Conservation (phyloP, 169 alveolate species). For the Pseudocohnilembus persalinus region DNA sequence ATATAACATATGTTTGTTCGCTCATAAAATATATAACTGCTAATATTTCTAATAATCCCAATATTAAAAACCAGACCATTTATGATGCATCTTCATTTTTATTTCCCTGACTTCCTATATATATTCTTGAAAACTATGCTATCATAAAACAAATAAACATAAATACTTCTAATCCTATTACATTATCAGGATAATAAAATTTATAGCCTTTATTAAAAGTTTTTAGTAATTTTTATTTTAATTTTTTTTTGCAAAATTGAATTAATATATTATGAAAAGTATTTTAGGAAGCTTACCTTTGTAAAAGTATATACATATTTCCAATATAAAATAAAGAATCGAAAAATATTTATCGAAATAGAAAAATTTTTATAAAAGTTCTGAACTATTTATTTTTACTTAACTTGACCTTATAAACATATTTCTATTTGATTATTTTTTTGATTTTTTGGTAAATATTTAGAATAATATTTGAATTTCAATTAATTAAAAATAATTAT, state of each 20-base stretch:
- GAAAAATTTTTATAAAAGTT: too few species aligned
- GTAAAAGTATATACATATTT: too few species aligned
- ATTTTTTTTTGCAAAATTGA: too few species aligned
- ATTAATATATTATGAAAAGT: not conserved
- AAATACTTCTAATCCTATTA: not conserved
- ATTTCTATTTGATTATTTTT: too few species aligned
- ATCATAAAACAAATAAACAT: not conserved
- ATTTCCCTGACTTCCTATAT: not conserved
- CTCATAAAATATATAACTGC: not conserved
- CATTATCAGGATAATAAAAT: not conserved
- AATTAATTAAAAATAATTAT: too few species aligned
- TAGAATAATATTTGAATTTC: too few species aligned
- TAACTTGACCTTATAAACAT: not conserved
- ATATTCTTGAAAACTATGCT: not conserved
- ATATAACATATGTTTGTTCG: not conserved
- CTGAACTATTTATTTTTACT: not conserved
- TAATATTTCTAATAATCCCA: not conserved
- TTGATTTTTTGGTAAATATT: too few species aligned
- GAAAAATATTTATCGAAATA: not conserved
- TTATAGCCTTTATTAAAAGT: not conserved
- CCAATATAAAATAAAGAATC: not conserved
- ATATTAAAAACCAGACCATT: not conserved
- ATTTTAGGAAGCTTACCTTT: not conserved
- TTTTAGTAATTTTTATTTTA: too few species aligned
- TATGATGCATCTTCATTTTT: not conserved